Percentiles rank a stretch among this genome's conserved stretches.
phyloP scores from a whole-genome alignment of 768 basidiomycete species.

The Neoboletus subvelutipes region DNA sequence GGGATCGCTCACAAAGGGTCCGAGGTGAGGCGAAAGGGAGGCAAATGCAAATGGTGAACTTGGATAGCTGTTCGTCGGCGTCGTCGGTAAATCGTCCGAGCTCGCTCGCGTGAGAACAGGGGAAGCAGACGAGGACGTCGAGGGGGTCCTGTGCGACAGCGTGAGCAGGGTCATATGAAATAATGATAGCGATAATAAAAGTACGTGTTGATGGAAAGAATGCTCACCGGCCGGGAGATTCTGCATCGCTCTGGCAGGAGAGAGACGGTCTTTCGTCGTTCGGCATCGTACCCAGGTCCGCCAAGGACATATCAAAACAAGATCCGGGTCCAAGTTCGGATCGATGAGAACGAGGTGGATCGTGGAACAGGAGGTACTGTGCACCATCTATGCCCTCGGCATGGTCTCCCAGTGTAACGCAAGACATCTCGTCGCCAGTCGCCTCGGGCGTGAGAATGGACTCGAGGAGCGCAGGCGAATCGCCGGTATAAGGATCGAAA shows the following conservation, averaged over 20 bases:
- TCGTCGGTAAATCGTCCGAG: background rate
- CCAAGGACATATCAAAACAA: background rate
- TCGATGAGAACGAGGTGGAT: background rate
- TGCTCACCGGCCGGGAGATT: background rate
- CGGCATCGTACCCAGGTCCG: background rate
- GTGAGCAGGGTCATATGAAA: background rate
- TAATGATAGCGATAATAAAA: background rate
- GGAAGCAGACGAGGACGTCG: constrained; percentile 7
- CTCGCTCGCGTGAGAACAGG: background rate
- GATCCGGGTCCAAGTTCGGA: background rate
- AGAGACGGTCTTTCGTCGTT: too few relatives aligned
- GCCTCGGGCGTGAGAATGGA: background rate
- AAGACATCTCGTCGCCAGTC: background rate
- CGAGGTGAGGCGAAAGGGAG: background rate
- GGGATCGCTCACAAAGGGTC: background rate
- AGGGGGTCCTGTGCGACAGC: background rate
- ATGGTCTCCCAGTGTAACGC: background rate
- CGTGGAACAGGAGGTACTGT: background rate
- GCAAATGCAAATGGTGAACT: background rate
- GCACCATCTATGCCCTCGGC: background rate
- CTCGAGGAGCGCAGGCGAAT: constrained; percentile 43
- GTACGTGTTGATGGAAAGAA: background rate
- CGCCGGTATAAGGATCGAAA: constrained; percentile 42
- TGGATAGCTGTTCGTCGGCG: constrained; percentile 3
- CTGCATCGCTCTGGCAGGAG: background rate